Percentiles rank a stretch among this genome's conserved stretches.
These are phyloP conservation scores for Phytophthora foliorum DNA, from an alignment of 352 stramenopile species.

Conservation along the genomic window DNA sequence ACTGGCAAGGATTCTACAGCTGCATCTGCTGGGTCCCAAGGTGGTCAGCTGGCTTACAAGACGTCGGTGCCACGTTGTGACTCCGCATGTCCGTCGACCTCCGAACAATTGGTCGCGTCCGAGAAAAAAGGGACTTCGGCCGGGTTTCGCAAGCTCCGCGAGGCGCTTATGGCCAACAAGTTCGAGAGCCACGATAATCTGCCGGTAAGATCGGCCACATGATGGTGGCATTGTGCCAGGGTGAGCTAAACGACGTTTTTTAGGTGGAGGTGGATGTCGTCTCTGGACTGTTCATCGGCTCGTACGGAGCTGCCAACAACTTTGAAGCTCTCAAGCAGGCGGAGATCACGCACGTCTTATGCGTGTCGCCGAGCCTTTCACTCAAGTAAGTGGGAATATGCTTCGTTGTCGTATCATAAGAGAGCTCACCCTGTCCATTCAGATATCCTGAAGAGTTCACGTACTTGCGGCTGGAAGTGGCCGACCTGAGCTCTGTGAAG, in stretches of 20 bases:
- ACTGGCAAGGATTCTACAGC: constrained; percentile 13
- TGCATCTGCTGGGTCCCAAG: constrained; percentile 37
- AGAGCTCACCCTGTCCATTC: not conserved
- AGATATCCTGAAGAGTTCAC: constrained; percentile 62
- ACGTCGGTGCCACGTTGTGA: constrained; percentile 15
- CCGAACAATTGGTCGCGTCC: not conserved
- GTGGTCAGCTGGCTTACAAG: constrained; percentile 17
- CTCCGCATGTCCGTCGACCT: constrained; percentile 11
- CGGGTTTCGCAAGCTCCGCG: constrained; percentile 69
- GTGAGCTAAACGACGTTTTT: not conserved
- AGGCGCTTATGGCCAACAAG: constrained; percentile 63
- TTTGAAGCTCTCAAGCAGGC: constrained; percentile 42
- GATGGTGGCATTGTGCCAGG: not conserved
- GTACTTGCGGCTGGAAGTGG: constrained; percentile 64
- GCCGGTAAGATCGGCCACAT: constrained; percentile 40
- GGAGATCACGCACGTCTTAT: constrained; percentile 71
- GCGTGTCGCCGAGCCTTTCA: constrained; percentile 54
- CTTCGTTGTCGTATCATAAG: not conserved
- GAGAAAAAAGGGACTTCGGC: constrained; percentile 24
- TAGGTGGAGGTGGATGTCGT: constrained; percentile 37
- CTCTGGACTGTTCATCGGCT: constrained; percentile 72
- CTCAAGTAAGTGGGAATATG: constrained; percentile 43
- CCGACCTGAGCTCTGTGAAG: constrained; percentile 46
- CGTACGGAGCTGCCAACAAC: constrained; percentile 71
- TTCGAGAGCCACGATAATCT: constrained; percentile 57